Evolutionary conservation across 2,329 filamentous ascomycete species (phyloP).

Genomic region (Acarospora socialis): DNA sequence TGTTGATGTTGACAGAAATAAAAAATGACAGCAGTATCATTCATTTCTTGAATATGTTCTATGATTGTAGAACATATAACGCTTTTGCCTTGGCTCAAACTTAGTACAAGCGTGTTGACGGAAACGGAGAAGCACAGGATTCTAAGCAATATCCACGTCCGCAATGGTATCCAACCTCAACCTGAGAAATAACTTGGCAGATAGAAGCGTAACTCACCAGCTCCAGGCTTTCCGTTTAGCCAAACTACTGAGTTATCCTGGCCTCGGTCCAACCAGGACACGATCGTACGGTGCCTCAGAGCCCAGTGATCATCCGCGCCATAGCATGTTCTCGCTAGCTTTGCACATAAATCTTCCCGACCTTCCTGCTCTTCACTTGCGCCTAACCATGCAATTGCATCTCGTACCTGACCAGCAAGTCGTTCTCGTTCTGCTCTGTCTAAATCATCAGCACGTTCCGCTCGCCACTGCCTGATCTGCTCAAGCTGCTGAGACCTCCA

Average conservation of each 20-base stretch:
- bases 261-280: conserved; percentile 13
- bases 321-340: conserved; percentile 7
- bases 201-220: no score
- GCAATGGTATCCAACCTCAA: no score
- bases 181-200: no score
- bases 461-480: conserved; percentile 5
- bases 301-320: conserved; percentile 18
- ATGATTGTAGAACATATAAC: conserved; percentile 13
- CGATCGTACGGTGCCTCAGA: conserved; percentile 5
- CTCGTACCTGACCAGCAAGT: conserved; percentile 6
- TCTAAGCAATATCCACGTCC: no score
- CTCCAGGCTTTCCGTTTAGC: conserved; percentile 15
- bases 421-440: conserved; percentile 14
- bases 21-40: conserved; percentile 10
- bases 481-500: conserved; percentile 8
- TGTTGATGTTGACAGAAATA: conserved; percentile 16
- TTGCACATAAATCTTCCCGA: conserved; percentile 12
- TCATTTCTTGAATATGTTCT: conserved; percentile 7
- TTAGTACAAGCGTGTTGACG: neutral
- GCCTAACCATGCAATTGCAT: conserved; percentile 17
- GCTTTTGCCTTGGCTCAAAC: conserved; percentile 14
- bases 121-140: no score
- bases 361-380: conserved; percentile 14
- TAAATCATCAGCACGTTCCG: conserved; percentile 5
- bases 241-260: conserved; percentile 9